Conservation (phyloP, 345 rosid species). For the Xanthoceras sorbifolium region DNA sequence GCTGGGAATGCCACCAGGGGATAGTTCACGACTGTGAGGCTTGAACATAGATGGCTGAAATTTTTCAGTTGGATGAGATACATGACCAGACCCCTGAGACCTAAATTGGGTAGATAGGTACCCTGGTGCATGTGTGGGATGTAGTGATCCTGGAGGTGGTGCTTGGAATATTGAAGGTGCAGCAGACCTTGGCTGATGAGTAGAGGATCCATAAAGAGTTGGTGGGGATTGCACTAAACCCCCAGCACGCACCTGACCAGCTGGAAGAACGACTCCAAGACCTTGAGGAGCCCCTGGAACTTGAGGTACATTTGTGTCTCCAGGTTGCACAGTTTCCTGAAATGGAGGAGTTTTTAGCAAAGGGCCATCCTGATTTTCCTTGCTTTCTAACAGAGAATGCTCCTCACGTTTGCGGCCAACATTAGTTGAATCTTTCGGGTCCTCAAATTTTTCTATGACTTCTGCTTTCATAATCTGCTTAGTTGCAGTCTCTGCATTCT, state of each 20-base stretch:
- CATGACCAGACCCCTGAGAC: constrained; percentile 39
- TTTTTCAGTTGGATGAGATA: constrained; percentile 19
- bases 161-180: constrained; percentile 43
- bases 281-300: constrained; percentile 30
- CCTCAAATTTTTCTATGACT: constrained; percentile 24
- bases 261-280: constrained; percentile 30
- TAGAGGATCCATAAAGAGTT: constrained; percentile 30
- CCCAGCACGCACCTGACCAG: constrained; percentile 33
- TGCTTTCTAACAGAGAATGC: constrained; percentile 29
- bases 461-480: constrained; percentile 41
- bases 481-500: constrained; percentile 24
- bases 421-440: constrained; percentile 32
- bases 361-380: constrained; percentile 30
- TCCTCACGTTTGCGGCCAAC: constrained; percentile 25
- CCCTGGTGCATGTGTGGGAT: constrained; percentile 32
- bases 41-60: constrained; percentile 23
- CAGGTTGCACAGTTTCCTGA: constrained; percentile 32
- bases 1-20: constrained; percentile 33
- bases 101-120: constrained; percentile 38
- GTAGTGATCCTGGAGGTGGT: constrained; percentile 41
- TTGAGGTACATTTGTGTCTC: constrained; percentile 28
- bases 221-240: constrained; percentile 24
- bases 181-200: constrained; percentile 41
- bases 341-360: constrained; percentile 21
- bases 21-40: constrained; percentile 37